These are phyloP conservation scores for Aureobasidium melanogenum DNA, from an alignment of 2,329 filamentous ascomycete species.

Conservation along the genomic window DNA sequence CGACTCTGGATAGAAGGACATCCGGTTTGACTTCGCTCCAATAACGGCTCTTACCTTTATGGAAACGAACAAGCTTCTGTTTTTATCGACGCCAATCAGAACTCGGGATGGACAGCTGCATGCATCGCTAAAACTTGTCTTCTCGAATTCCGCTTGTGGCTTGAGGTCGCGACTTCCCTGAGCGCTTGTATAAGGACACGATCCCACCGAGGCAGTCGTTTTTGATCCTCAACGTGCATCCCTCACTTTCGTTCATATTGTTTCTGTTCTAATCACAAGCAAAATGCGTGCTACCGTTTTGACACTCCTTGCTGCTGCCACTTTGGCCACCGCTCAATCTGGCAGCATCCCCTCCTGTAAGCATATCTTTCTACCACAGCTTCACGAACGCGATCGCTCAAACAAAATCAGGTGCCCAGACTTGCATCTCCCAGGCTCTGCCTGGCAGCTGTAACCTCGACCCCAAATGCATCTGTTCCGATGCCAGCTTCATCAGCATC, in stretches of 20 bases:
- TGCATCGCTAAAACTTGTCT: neutral
- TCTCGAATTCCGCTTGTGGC: neutral
- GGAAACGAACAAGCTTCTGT: neutral
- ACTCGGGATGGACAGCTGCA: neutral
- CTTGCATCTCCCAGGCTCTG: neutral
- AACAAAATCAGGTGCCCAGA: neutral
- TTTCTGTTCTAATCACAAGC: too few relatives aligned
- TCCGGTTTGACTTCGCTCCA: neutral
- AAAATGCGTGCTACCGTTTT: neutral
- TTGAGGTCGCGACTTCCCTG: neutral
- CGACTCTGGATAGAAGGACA: neutral
- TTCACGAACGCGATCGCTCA: neutral
- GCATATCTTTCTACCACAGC: neutral
- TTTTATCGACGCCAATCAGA: neutral
- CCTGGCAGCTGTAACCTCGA: constrained; percentile 2
- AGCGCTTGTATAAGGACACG: neutral
- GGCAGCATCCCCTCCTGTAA: constrained; percentile 1
- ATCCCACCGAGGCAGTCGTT: neutral
- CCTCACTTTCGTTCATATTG: neutral
- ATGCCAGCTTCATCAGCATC: constrained; percentile 7
- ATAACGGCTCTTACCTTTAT: too few relatives aligned
- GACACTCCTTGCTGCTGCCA: neutral
- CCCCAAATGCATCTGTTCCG: constrained; percentile 5
- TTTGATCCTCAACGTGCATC: neutral
- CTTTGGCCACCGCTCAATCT: neutral